These are phyloP conservation scores for Ophiognomonia clavigignenti-juglandacearum DNA, from an alignment of 2,329 filamentous ascomycete species.

Conservation along the genomic window DNA sequence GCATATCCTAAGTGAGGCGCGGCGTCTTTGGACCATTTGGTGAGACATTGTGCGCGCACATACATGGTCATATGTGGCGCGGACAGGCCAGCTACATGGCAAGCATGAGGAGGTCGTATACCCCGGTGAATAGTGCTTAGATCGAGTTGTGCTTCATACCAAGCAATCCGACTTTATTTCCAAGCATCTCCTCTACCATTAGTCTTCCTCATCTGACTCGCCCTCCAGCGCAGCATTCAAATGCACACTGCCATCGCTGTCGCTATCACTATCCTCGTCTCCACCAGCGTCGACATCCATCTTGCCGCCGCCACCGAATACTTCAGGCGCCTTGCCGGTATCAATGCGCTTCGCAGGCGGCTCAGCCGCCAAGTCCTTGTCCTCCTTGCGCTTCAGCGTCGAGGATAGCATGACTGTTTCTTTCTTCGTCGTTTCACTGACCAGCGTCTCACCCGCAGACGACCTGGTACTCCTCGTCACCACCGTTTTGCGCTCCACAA, in stretches of 20 bases:
- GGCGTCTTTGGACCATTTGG: no score
- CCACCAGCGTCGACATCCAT: conserved; percentile 18
- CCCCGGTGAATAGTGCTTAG: neutral
- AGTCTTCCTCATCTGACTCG: conserved; percentile 40
- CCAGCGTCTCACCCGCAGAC: neutral
- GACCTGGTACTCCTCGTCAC: neutral
- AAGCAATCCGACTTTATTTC: neutral
- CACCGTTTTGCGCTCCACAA: conserved; percentile 1
- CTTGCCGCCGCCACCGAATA: conserved; percentile 5
- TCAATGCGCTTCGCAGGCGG: conserved; percentile 18
- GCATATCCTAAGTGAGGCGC: no score
- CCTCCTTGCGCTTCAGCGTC: conserved; percentile 38
- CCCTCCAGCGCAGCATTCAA: conserved; percentile 56
- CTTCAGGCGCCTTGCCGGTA: conserved; percentile 18
- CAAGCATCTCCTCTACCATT: no score
- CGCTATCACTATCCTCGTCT: conserved; percentile 38
- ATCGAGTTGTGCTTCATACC: neutral
- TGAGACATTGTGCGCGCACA: no score
- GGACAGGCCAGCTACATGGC: neutral
- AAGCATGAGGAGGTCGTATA: neutral
- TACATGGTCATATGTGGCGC: no score
- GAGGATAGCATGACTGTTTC: conserved; percentile 16
- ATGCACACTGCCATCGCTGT: conserved; percentile 50
- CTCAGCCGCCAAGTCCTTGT: conserved; percentile 35
- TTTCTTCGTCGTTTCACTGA: neutral